These are phyloP conservation scores for Sarocladiaceae sp. DNA, from an alignment of 2,329 filamentous ascomycete species.

Conservation along the genomic window DNA sequence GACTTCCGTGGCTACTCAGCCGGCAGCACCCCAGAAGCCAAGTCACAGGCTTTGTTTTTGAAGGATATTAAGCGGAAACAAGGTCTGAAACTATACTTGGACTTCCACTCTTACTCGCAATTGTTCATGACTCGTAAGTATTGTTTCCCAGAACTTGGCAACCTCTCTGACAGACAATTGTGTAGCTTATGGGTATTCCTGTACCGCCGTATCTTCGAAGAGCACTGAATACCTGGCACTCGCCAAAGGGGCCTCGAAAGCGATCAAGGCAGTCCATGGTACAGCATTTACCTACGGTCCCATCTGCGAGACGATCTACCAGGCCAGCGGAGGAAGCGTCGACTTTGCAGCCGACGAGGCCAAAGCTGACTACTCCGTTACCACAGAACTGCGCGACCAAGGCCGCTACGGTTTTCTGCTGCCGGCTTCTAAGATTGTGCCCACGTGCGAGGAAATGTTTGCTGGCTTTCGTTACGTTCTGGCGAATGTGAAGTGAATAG, in stretches of 20 bases:
- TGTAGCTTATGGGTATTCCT: slow-evolving; percentile 57
- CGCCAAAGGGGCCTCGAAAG: slow-evolving; percentile 41
- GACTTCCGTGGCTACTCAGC: slow-evolving; percentile 39
- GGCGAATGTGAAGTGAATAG: too few species aligned
- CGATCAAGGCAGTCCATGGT: slow-evolving; percentile 42
- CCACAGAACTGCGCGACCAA: slow-evolving; percentile 31
- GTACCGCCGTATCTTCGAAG: slow-evolving; percentile 41
- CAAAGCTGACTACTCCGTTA: slow-evolving; percentile 35
- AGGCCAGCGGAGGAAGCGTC: slow-evolving; percentile 41
- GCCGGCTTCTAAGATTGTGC: slow-evolving; percentile 37
- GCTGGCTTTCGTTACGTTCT: slow-evolving; percentile 57
- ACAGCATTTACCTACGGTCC: slow-evolving; percentile 39
- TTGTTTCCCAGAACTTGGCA: too few species aligned
- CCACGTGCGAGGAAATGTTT: slow-evolving; percentile 38
- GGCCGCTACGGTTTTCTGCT: slow-evolving; percentile 38
- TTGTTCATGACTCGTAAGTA: too few species aligned
- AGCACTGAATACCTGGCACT: slow-evolving; percentile 44
- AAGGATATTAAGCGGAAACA: slow-evolving; percentile 28
- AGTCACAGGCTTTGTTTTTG: slow-evolving; percentile 36
- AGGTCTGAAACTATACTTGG: slow-evolving; percentile 58
- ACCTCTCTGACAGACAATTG: too few species aligned
- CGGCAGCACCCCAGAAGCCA: slow-evolving; percentile 48
- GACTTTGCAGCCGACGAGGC: slow-evolving; percentile 41
- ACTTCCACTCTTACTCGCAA: slow-evolving; percentile 62
- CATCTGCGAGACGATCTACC: slow-evolving; percentile 59